Percentiles rank a stretch among this genome's conserved stretches.
These are phyloP conservation scores for Alternaria brassicae DNA, from an alignment of 2,329 filamentous ascomycete species.

Conservation along the genomic window DNA sequence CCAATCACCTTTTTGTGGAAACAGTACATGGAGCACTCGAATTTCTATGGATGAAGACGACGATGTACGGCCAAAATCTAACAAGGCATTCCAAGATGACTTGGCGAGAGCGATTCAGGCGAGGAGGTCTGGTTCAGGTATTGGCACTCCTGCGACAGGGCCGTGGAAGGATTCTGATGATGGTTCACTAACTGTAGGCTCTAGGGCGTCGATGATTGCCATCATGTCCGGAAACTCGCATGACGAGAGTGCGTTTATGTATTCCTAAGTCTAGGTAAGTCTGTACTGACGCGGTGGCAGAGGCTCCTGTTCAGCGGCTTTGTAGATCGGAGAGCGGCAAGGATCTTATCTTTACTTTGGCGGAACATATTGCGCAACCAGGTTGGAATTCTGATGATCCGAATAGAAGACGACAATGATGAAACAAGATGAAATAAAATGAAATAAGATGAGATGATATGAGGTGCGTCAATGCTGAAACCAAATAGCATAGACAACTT, in stretches of 20 bases:
- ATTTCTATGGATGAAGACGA: not conserved
- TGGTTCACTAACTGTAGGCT: not conserved
- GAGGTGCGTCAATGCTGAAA: not conserved
- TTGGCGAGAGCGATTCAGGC: not conserved
- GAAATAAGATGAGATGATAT: not conserved
- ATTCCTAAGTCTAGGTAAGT: not conserved
- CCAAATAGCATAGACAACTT: not conserved
- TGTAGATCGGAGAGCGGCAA: not conserved
- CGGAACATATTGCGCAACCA: constrained; percentile 3
- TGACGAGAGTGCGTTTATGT: not conserved
- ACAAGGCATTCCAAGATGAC: constrained; percentile 1
- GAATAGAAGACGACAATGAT: not conserved
- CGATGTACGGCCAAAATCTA: not conserved
- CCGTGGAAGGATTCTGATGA: not conserved
- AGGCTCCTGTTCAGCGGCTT: not conserved
- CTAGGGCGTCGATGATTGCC: constrained; percentile 6
- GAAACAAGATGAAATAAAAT: not conserved
- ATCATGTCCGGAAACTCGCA: not conserved
- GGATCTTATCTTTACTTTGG: not conserved
- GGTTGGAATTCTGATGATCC: not conserved
- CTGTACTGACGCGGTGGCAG: not conserved
- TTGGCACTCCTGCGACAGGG: not conserved
- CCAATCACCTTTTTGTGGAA: not conserved
- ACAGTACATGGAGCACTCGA: not conserved
- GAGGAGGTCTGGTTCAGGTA: not conserved